Evolutionary conservation across 2,329 filamentous ascomycete species (phyloP), one percentile per base, ranked within the genome.

Genomic region (Coleophoma cylindrospora): DNA sequence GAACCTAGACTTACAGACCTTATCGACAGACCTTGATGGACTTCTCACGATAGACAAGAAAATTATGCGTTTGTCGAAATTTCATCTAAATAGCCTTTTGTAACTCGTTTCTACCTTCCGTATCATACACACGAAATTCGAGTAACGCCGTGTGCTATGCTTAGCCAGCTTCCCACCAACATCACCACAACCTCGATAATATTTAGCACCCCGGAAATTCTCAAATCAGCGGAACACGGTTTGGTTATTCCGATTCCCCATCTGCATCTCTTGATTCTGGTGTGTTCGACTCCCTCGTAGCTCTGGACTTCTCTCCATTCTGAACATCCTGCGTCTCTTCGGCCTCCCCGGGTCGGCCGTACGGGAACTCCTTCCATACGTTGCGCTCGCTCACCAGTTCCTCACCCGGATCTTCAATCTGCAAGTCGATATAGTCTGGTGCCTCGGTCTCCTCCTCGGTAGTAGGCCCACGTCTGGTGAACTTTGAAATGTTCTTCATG

Each of bases 401-500:
- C 43, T 81, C 78, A 32, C 70, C 72, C 8, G 80, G 79, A 40
- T 83, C 79, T 33, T 75, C 70, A 13, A 85, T 70, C 9, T 69
- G 71, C 57, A 81, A 74, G 57, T 83, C 79, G 12, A 82, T 69
- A 37, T 74, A 71, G 58, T 76, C 70, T 56, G 76, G 74, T 7
- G 52, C 44, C 3, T 54, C 54, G 50, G 76, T 72, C 48, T 76
- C 71, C 32, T 71, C 65, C 58, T 59, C 48, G 13, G 48, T 48
- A 17, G 48, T 47, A 11, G 47, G 34, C 17, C 55, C 52, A 13
- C 57, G 51, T 37, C 53, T 56, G 40, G 53, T 56, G 44, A 59
- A 58, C 33, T 77, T 76, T 43, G 79, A 75, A 56, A 84, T 83
- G 61, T 82, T 82, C 72, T 80, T 84, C 53, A 74, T 77, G 51